phyloP scores from a whole-genome alignment of 257 asterid species.

The Nyctanthes arbortristis region DNA sequence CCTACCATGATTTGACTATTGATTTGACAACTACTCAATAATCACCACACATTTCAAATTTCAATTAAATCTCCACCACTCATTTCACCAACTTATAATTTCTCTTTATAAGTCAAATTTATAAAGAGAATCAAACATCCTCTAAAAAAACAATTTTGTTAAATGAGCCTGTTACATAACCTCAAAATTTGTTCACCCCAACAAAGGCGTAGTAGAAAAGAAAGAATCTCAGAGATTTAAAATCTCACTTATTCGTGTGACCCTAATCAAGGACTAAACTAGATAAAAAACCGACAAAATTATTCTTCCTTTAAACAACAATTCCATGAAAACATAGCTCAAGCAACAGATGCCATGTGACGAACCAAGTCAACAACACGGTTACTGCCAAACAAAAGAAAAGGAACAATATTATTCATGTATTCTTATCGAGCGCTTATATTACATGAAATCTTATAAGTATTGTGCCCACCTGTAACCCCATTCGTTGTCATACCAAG shows the following conservation, averaged over 20 bases:
- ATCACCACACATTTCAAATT: too few species aligned
- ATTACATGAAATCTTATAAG: not conserved
- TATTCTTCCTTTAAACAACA: not conserved
- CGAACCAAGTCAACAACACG: constrained; percentile 61
- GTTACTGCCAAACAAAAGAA: constrained; percentile 32
- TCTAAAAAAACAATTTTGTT: not conserved
- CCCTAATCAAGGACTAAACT: not conserved
- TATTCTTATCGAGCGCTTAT: not conserved
- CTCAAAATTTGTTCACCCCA: not conserved
- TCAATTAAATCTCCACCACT: too few species aligned
- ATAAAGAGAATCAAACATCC: too few species aligned
- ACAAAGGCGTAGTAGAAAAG: not conserved
- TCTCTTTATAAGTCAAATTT: too few species aligned
- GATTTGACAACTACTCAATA: too few species aligned
- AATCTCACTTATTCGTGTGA: not conserved
- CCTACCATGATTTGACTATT: too few species aligned
- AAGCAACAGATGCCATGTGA: constrained; percentile 53
- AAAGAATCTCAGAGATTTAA: not conserved
- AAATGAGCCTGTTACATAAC: not conserved
- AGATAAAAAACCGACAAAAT: not conserved
- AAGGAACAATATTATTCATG: not conserved
- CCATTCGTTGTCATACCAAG: constrained; percentile 74
- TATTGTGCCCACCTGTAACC: constrained; percentile 48
- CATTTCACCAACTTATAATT: too few species aligned
- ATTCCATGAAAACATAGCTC: constrained; percentile 4